A percentile compares a stretch with the other conserved stretches of the same genome.
Evolutionary conservation across 192 early-diverging fungal species (phyloP).

Genomic region (Cladochytrium replicatum): DNA sequence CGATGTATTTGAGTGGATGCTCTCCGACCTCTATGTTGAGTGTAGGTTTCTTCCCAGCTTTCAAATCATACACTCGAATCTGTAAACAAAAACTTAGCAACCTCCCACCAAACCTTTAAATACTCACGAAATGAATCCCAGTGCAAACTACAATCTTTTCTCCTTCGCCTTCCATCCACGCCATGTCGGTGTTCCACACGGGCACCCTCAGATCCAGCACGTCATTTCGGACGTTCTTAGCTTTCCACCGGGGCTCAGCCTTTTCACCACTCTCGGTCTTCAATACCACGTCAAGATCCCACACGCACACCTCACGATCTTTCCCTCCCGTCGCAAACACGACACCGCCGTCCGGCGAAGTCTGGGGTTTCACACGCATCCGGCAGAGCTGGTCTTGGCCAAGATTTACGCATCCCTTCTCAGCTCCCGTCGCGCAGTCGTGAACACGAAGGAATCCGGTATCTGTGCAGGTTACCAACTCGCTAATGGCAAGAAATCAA

Average conservation of each 20-base stretch:
- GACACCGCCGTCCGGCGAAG: conserved; percentile 39
- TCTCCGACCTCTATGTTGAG: conserved; percentile 56
- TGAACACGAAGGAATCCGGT: conserved; percentile 14
- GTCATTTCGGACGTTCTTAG: conserved; percentile 78
- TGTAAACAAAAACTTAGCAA: conserved; percentile 22
- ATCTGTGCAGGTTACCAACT: conserved; percentile 16
- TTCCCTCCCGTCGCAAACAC: conserved; percentile 78
- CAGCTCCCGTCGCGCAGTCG: not conserved
- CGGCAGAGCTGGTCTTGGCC: conserved; percentile 45
- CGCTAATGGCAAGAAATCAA: conserved; percentile 5
- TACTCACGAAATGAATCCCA: conserved; percentile 48
- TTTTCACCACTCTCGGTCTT: conserved; percentile 7
- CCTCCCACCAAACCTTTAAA: not conserved
- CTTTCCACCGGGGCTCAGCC: conserved; percentile 57
- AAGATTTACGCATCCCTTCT: conserved; percentile 22
- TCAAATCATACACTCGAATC: conserved; percentile 77
- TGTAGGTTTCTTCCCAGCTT: conserved; percentile 55
- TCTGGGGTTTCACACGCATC: conserved; percentile 65
- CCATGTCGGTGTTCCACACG: conserved; percentile 79
- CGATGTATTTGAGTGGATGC: conserved; percentile 50
- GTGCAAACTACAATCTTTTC: conserved; percentile 58
- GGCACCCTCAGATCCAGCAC: conserved; percentile 70
- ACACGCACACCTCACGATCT: conserved; percentile 73
- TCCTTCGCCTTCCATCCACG: conserved; percentile 54
- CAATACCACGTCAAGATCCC: conserved; percentile 43